Percentiles rank a stretch among this genome's conserved stretches.
These are phyloP conservation scores for Paramecium pentaurelia DNA, from an alignment of 73 alveolate genomes.

Conservation along the genomic window DNA sequence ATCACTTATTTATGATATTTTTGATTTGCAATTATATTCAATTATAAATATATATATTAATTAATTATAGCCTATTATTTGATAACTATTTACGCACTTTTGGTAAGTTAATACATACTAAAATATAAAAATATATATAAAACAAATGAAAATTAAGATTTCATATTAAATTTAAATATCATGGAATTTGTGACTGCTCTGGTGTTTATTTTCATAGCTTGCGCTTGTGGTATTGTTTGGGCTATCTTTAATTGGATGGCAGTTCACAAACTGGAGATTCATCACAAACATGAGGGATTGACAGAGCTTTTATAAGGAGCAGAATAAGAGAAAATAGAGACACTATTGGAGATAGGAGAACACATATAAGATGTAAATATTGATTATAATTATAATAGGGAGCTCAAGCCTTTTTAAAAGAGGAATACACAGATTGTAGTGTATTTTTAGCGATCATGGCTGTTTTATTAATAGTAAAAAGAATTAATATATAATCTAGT, in stretches of 20 bases:
- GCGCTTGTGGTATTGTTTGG: conserved; percentile 54
- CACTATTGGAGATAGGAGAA: conserved; percentile 24
- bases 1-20: not conserved
- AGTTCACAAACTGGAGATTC: conserved; percentile 37
- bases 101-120: not conserved
- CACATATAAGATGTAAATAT: conserved; percentile 27
- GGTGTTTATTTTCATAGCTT: conserved; percentile 37
- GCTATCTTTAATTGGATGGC: conserved; percentile 47
- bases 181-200: conserved; percentile 52
- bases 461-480: conserved; percentile 60
- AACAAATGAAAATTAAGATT: not conserved
- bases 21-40: not conserved
- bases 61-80: not conserved
- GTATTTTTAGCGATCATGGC: conserved; percentile 63
- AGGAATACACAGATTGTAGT: conserved; percentile 72
- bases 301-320: conserved; percentile 40
- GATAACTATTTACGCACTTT: not conserved
- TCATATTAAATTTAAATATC: not conserved
- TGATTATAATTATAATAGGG: conserved; percentile 59
- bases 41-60: not conserved
- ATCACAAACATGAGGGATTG: not conserved
- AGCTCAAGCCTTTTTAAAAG: conserved; percentile 77
- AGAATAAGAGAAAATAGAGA: conserved; percentile 54
- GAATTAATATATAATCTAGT: conserved; percentile 39
- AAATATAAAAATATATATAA: not conserved